Evolutionary conservation across 768 basidiomycete species (phyloP).

Genomic region (Paxillus involutus): DNA sequence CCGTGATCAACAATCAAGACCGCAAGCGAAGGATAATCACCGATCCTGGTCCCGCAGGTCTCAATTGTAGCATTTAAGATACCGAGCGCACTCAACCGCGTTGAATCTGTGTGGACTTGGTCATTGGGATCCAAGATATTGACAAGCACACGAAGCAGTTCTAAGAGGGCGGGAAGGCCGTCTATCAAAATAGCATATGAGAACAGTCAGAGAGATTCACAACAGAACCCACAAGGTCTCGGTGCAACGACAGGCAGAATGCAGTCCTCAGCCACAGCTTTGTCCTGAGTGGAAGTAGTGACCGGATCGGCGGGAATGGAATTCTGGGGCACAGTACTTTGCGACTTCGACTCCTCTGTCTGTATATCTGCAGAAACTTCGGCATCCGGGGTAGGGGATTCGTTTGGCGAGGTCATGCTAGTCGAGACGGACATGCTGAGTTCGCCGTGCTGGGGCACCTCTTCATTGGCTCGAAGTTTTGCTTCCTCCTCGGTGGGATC

Average conservation of each 20-base stretch:
- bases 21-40: slow-evolving; percentile 74
- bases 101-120: slow-evolving; percentile 94
- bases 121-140: slow-evolving; percentile 95
- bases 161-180: slow-evolving; percentile 89
- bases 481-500: slow-evolving; percentile 69
- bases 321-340: not conserved
- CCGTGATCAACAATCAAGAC: slow-evolving; percentile 82
- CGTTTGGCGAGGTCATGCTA: slow-evolving; percentile 25
- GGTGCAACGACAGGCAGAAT: slow-evolving; percentile 18
- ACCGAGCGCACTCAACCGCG: slow-evolving; percentile 82
- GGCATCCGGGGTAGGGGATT: slow-evolving; percentile 10
- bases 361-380: slow-evolving; percentile 7
- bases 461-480: slow-evolving; percentile 51
- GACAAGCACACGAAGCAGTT: slow-evolving; percentile 90
- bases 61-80: slow-evolving; percentile 89
- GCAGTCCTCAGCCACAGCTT: slow-evolving; percentile 33
- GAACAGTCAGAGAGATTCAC: not conserved
- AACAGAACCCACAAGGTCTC: slow-evolving; percentile 22
- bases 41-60: slow-evolving; percentile 73
- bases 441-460: slow-evolving; percentile 55
- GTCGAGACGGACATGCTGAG: slow-evolving; percentile 60
- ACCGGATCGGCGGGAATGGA: not conserved
- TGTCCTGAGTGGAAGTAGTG: not conserved
- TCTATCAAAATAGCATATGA: slow-evolving; percentile 40
- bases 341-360: slow-evolving; percentile 9